Evolutionary conservation across 352 stramenopile species (phyloP).

Genomic region (Phytophthora boehmeriae): DNA sequence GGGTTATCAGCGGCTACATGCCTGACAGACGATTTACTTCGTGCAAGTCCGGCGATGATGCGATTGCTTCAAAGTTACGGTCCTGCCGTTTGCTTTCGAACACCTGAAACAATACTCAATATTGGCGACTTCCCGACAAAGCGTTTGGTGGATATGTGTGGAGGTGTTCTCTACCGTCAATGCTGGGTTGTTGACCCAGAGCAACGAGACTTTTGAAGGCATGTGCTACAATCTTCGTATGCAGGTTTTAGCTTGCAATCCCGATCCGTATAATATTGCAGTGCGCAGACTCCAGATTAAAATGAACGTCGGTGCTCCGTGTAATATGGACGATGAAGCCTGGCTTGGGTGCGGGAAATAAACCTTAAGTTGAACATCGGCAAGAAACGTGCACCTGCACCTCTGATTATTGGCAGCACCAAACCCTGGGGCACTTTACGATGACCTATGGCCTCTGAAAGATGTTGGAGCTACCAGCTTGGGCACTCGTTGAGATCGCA

Average conservation of each 20-base stretch:
- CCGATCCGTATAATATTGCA: conserved; percentile 23
- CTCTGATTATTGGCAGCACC: no score
- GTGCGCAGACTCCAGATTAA: conserved; percentile 26
- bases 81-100: conserved; percentile 14
- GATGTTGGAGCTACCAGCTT: no score
- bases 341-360: conserved; percentile 23
- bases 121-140: conserved; percentile 31
- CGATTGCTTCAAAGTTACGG: conserved; percentile 13
- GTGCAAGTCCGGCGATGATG: conserved; percentile 13
- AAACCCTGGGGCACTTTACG: no score
- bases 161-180: conserved; percentile 17
- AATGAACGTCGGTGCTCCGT: conserved; percentile 15
- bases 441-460: no score
- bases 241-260: conserved; percentile 32
- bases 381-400: no score
- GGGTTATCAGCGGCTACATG: conserved; percentile 21
- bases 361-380: background rate
- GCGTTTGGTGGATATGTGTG: conserved; percentile 21
- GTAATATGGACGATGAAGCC: conserved; percentile 17
- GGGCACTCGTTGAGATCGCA: no score
- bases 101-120: conserved; percentile 16
- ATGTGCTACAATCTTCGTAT: conserved; percentile 33
- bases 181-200: conserved; percentile 18
- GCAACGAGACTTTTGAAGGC: conserved; percentile 3
- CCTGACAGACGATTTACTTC: conserved; percentile 6